Conservation (phyloP, 352 stramenopile genomes). For the Detonula confervacea region DNA sequence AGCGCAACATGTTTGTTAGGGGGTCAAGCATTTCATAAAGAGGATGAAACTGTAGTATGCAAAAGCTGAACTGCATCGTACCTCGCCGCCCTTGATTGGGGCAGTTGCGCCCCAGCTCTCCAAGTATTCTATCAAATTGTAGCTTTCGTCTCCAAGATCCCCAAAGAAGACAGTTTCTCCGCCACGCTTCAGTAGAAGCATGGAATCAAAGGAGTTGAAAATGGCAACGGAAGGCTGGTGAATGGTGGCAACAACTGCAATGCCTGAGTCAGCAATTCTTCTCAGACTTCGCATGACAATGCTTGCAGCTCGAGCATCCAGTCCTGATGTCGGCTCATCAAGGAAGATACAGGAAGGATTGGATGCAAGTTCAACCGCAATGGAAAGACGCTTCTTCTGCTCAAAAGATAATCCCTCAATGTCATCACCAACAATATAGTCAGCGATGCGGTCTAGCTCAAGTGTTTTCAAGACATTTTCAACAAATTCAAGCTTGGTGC, state of each 20-base stretch:
- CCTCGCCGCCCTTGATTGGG: constrained; percentile 62
- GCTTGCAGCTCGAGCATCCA: constrained; percentile 82
- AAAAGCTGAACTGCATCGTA: constrained; percentile 86
- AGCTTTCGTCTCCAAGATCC: constrained; percentile 87
- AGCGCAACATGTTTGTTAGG: too few relatives aligned
- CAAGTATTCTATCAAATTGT: constrained; percentile 90
- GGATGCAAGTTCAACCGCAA: constrained; percentile 58
- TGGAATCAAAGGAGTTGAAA: constrained; percentile 91
- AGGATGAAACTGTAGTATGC: constrained; percentile 47
- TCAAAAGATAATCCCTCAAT: constrained; percentile 69
- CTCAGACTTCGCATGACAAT: constrained; percentile 91
- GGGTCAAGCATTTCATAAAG: too few relatives aligned
- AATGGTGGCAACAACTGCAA: constrained; percentile 90
- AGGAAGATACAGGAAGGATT: constrained; percentile 90
- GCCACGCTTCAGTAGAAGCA: constrained; percentile 89
- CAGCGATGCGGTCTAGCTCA: constrained; percentile 70
- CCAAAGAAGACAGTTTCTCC: constrained; percentile 91
- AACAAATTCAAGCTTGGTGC: constrained; percentile 67
- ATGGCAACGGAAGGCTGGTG: constrained; percentile 89
- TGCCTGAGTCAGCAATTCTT: constrained; percentile 89
- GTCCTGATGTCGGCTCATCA: constrained; percentile 52
- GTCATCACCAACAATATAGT: constrained; percentile 72
- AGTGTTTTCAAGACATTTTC: constrained; percentile 74
- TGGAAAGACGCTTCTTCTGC: constrained; percentile 67
- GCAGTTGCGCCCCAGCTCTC: constrained; percentile 82